Evolutionary conservation across 2,329 filamentous ascomycete genomes (phyloP).

Genomic region (Huntiella decipiens): DNA sequence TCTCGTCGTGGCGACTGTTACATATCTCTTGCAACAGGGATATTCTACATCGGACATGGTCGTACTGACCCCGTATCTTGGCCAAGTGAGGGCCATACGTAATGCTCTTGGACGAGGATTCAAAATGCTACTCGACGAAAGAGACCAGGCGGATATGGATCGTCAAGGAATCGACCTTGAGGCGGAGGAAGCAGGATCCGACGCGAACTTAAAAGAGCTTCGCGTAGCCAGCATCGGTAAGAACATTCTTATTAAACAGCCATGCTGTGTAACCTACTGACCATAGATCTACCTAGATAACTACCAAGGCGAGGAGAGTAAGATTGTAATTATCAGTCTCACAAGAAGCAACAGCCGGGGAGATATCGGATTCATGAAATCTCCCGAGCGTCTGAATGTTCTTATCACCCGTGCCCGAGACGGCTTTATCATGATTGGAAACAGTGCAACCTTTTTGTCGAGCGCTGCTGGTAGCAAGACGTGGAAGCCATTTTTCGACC

Average conservation of each 20-base stretch:
- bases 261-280: not conserved
- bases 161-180: conserved; percentile 40
- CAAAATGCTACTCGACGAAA: conserved; percentile 48
- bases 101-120: conserved; percentile 34
- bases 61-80: conserved; percentile 53
- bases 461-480: conserved; percentile 25
- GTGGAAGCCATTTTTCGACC: conserved; percentile 39
- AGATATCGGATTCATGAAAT: conserved; percentile 52
- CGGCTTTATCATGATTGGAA: conserved; percentile 50
- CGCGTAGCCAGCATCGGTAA: conserved; percentile 51
- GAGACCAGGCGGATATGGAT: conserved; percentile 45
- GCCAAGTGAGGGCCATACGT: conserved; percentile 40
- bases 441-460: conserved; percentile 44
- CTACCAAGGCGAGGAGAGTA: conserved; percentile 59
- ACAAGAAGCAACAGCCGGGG: conserved; percentile 44
- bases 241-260: conserved; percentile 13
- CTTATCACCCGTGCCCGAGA: conserved; percentile 48
- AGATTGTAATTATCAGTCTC: conserved; percentile 50
- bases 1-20: conserved; percentile 45
- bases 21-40: conserved; percentile 51
- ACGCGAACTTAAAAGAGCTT: conserved; percentile 30
- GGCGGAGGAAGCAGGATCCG: conserved; percentile 24
- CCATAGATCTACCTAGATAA: conserved; percentile 33
- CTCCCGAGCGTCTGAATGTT: conserved; percentile 50
- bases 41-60: conserved; percentile 48